Conservation (phyloP, 208 protist species). For the Borovskyia barvae region DNA sequence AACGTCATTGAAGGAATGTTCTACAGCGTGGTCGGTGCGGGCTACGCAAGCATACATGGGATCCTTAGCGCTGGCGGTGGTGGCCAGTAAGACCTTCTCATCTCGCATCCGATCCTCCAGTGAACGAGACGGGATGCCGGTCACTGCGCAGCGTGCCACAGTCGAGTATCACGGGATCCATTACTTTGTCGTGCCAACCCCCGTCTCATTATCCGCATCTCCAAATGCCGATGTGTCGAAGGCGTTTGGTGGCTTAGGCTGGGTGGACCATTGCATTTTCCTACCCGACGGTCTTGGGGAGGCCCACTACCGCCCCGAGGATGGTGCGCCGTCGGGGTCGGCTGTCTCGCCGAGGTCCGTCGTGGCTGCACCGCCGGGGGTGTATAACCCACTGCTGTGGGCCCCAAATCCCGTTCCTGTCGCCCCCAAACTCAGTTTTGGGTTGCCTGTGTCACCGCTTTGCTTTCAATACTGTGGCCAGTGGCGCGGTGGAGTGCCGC, state of each 20-base stretch:
- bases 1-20: too few species aligned
- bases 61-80: slow-evolving; percentile 11
- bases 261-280: slow-evolving; percentile 17
- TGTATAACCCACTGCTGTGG: slow-evolving; percentile 17
- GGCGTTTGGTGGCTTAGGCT: slow-evolving; percentile 20
- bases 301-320: slow-evolving; percentile 1
- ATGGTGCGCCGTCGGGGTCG: neutral
- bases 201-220: neutral
- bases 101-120: too few species aligned
- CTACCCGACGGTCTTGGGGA: slow-evolving; percentile 40
- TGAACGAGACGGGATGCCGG: too few species aligned
- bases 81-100: slow-evolving; percentile 5
- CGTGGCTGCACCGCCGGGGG: neutral
- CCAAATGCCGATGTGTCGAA: neutral
- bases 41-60: slow-evolving; percentile 24
- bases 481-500: slow-evolving; percentile 46
- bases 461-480: slow-evolving; percentile 47
- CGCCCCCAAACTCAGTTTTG: neutral
- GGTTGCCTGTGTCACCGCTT: neutral
- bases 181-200: slow-evolving; percentile 11
- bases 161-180: slow-evolving; percentile 11
- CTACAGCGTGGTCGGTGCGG: slow-evolving; percentile 5
- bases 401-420: slow-evolving; percentile 1
- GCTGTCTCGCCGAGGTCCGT: neutral
- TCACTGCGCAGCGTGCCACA: too few species aligned